Conservation (phyloP, 352 stramenopile genomes). For the Thalassiosira exigua region DNA sequence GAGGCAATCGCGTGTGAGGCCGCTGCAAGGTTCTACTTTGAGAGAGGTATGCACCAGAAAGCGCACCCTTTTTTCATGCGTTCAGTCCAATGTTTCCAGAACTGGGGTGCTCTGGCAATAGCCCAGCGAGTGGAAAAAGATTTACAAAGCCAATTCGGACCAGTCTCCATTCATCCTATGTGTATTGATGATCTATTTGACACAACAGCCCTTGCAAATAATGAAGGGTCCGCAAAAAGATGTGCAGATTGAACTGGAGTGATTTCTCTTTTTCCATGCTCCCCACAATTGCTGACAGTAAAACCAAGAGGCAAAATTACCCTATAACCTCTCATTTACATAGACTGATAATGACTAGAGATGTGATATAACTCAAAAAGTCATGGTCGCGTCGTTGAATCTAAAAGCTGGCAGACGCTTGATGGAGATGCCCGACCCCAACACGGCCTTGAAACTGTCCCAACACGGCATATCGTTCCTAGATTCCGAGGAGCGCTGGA, state of each 20-base stretch:
- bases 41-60: background rate
- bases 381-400: constrained; percentile 41
- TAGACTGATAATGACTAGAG: no score
- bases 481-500: constrained; percentile 32
- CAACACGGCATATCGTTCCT: constrained; percentile 49
- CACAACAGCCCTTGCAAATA: no score
- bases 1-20: constrained; percentile 26
- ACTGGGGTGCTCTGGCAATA: constrained; percentile 29
- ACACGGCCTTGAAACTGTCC: constrained; percentile 34
- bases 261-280: no score
- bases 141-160: background rate
- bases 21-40: constrained; percentile 18
- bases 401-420: constrained; percentile 35
- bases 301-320: no score
- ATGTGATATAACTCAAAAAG: no score
- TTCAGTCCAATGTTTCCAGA: constrained; percentile 7
- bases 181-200: no score
- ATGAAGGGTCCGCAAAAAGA: no score
- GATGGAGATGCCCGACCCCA: constrained; percentile 26
- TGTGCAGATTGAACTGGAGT: background rate
- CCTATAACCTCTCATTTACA: no score
- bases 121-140: constrained; percentile 10
- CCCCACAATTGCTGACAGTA: no score
- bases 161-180: background rate
- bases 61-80: constrained; percentile 4